Base-by-base conservation (phyloP, 2,329 filamentous ascomycete genomes). In the Penicillium capsulatum region DNA sequence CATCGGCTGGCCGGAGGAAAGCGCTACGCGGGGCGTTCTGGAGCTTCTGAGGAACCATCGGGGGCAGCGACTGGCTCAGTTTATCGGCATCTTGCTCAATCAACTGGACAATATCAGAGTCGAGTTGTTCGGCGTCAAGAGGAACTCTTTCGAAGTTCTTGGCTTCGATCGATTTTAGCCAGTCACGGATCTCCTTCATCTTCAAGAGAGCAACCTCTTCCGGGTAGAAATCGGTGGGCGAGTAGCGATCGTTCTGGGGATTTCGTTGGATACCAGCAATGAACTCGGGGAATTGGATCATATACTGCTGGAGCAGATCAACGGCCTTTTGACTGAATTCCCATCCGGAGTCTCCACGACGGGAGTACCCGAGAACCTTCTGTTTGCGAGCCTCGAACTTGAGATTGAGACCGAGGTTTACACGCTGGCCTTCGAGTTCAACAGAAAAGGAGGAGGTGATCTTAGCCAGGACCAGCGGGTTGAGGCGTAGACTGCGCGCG, bases 371-470 rank as follows among this genome's bases (percentile, higher is more conserved):
- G 20, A 98, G 70, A 5, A 98, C 92, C 69, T 98, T 98, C 54
- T 90, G 77, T 67, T 96, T 95, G 68, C 87, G 91, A 2, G 81
- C 87, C 62, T 98, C 92, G 44, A 98, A 98, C 64, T 98, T 98
- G 51, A 98, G 75, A 58, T 98, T 98, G 45, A 98, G 74, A 0
- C 92, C 92, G 16, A 98, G 72, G 56, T 98, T 98, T 47, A 95
- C 76, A 54, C 86, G 85, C 42, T 89, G 73, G 17, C 86, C 88
- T 41, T 87, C 87, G 3, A 91, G 80, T 13, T 80, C 80, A 41
- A 98, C 86, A 38, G 83, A 85, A 64, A 94, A 97, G 0, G 91
- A 90, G 2, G 92, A 94, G 0, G 92, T 97, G 56, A 98, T 86
- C 73, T 95, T 98, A 66, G 90, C 94, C 20, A 98, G 72, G 2